Evolutionary conservation across 257 asterid species (phyloP), one percentile per base, ranked within the genome.

Genomic region (Fraxinus excelsior): DNA sequence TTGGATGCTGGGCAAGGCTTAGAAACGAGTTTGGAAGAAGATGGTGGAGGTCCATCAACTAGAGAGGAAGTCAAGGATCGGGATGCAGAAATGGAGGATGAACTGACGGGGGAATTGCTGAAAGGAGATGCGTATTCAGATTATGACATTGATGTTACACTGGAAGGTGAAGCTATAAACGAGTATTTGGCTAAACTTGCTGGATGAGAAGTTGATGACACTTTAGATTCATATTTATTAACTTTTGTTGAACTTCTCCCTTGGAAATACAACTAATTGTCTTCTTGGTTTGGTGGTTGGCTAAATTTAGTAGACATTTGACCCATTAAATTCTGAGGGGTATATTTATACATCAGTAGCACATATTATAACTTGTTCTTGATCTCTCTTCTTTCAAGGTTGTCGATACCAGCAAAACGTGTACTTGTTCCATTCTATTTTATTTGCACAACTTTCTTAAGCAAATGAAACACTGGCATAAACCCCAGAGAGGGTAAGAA

Each of bases 111-210:
- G 12, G 97, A 87, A 68, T 78, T 95, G 84, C 87, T 84, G 11
- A 81, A 80, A 21, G 83, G 90, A 28, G 97, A 95, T 83, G 92
- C 94, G 35, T 93, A 84, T 75, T 89, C 97, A 0, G 98, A 93
- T 82, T 95, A 93, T 42, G 98, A 95, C 81, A 86, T 93, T 21
- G 94, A 93, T 49, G 89, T 93, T 38, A 82, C 86, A 0, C 87
- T 87, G 82, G 98, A 93, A 91, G 99, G 98, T 53, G 98, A 95
- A 87, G 97, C 98, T 49, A 88, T 95, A 56, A 77, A 72, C 1
- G 93, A 93, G 86, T 95, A 93, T 72, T 62, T 95, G 77, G 91
- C 96, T 79, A 62, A 62, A 26, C 35, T 72, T 90, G 81, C 80
- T 93, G 6, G 77, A 32, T 72, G 71, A 78, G 69, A 70, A 73